Base-by-base conservation (phyloP, 1,139 yeast genomes). In the Yamadazyma pseudoaaseri region DNA sequence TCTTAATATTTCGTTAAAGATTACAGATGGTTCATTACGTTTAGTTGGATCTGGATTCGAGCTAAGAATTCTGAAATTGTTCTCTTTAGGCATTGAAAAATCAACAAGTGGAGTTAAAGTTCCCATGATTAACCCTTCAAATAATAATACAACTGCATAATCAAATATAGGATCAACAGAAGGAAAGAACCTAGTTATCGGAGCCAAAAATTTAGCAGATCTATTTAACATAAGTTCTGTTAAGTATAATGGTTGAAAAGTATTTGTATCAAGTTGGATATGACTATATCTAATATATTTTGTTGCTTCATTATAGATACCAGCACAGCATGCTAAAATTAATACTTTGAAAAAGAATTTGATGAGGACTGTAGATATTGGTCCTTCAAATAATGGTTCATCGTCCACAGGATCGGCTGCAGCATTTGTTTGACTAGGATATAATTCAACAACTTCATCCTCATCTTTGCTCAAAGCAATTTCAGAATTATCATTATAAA, bases 121-220 rank as follows among this genome's bases (percentile, higher is more conserved):
- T 6, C 94, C 90, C 60, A 85, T 70, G 10, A 77, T 44, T 20
- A 82, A 54, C 2, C 95, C 95, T 47, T 81, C 71, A 14, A 66
- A 31, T 8, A 56, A 36, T 36, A 66, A 54, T 6, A 66, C 62
- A 9, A 63, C 35, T 1, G 49, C 36, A 9, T 47, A 45, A 41
- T 67, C 45, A 2, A 26, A n/a, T 4, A 12, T n/a, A 9, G 30
- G 26, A 27, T 34, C 29, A 12, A 17, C 25, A 5, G 41, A 9
- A 22, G 7, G 7, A 10, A 22, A 22, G 6, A 22, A 7, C 25
- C 25, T 9, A 11, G 25, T 10, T 26, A 54, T 49, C 6, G 63
- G 55, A 41, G 56, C 51, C 39, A 63, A 51, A 30, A 52, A 56
- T 32, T 55, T 57, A 31, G 65, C 49, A 29, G 68, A 55, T 17